Base-by-base conservation (phyloP, 768 basidiomycete species). In the Rhizopogon rudus region DNA sequence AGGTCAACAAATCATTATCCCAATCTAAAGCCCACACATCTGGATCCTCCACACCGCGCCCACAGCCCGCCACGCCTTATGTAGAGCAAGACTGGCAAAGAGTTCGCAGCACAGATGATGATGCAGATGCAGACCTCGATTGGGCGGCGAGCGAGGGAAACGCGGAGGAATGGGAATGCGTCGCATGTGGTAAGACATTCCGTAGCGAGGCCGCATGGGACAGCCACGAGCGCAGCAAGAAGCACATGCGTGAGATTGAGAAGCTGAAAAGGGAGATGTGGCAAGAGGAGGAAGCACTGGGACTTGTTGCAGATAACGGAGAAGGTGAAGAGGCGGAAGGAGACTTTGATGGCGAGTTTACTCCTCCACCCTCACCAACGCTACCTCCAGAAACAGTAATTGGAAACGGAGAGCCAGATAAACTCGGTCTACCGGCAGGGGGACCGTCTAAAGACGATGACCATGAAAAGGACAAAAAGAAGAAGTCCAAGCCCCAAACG, bases 171-270 rank as follows among this genome's bases (percentile, higher is more conserved):
- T 93, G 88, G 86, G 94, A 96, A 67, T 99, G 97, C 64, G 87
- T 98, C n/a, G 95, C 86, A 7, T 99, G 97, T 63, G 77, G 81
- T 29, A 98, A 97, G 74, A 78, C 80, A 0, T 98, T 98, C 67
- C 75, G 87, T 64, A 93, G 87, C 60, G 94, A 98, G 62, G 91
- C 92, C 0, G 91, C 93, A 5, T 99, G 95, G 95, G 78, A 86
- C 61, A 98, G 93, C 67, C 97, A 98, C 60, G 97, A 98, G 69
- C 78, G 94, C 60, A 97, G 94, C 69, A 89, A 89, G 72, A 97
- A 93, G 70, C 97, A 99, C 64, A 66, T 90, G 66, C 91, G 88
- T 69, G 91, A 93, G 58, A 83, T 98, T 12, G 91, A 91, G 64
- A 77, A 75, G 60, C 65, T 99, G 56, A 83, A 81, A 67, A 76